These are phyloP conservation scores for Cadophora sp. DNA, from an alignment of 2,329 filamentous ascomycete species.

Conservation along the genomic window DNA sequence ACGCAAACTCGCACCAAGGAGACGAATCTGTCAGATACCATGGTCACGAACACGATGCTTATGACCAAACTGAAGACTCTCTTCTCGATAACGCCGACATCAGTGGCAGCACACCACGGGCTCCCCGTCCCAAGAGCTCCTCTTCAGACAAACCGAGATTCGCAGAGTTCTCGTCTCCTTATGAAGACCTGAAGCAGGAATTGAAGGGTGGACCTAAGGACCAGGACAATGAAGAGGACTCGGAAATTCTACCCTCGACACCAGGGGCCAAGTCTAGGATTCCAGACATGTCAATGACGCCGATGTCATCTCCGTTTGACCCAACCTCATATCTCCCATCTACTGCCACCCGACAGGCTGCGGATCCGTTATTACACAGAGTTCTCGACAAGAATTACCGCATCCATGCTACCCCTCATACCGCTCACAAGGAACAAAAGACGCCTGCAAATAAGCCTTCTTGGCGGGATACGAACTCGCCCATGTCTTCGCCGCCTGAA, in stretches of 20 bases:
- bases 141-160: slow-evolving; percentile 55
- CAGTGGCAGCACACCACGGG: slow-evolving; percentile 72
- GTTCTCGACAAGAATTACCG: slow-evolving; percentile 97
- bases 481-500: slow-evolving; percentile 76
- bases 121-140: slow-evolving; percentile 57
- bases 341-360: slow-evolving; percentile 48
- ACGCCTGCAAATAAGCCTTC: slow-evolving; percentile 44
- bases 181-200: slow-evolving; percentile 75
- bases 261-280: slow-evolving; percentile 53
- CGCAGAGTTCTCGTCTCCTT: slow-evolving; percentile 76
- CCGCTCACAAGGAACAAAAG: slow-evolving; percentile 51
- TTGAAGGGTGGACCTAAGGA: slow-evolving; percentile 55
- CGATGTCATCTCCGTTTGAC: slow-evolving; percentile 63
- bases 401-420: slow-evolving; percentile 88
- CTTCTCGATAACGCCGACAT: slow-evolving; percentile 69
- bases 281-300: slow-evolving; percentile 69
- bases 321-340: slow-evolving; percentile 52
- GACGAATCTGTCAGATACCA: slow-evolving; percentile 41
- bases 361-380: slow-evolving; percentile 85
- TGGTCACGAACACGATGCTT: slow-evolving; percentile 41
- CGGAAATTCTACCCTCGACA: slow-evolving; percentile 47
- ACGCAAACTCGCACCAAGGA: slow-evolving; percentile 48
- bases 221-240: slow-evolving; percentile 50
- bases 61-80: slow-evolving; percentile 62
- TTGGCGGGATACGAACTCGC: slow-evolving; percentile 43